These are phyloP conservation scores for Ganoderma sp. DNA, from an alignment of 1,284 basidiomycete species.

Conservation along the genomic window DNA sequence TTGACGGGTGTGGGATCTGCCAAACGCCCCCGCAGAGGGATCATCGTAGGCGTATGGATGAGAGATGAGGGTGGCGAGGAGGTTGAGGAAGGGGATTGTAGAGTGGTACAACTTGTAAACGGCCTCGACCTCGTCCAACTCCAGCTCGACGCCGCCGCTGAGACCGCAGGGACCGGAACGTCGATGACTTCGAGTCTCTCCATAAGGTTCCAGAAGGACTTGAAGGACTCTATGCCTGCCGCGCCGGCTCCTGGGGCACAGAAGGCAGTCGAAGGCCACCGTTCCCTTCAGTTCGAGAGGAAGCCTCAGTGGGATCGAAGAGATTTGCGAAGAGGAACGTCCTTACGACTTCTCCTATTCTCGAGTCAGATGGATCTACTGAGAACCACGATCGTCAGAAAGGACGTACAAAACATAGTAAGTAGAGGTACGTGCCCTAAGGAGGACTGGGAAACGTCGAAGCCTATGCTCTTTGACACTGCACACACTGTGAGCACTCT, in stretches of 20 bases:
- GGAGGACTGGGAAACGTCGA: too few relatives aligned
- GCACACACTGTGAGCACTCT: too few relatives aligned
- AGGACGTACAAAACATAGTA: too few relatives aligned
- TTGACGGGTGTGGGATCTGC: slow-evolving; percentile 66
- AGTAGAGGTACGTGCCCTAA: too few relatives aligned
- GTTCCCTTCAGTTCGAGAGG: slow-evolving; percentile 93
- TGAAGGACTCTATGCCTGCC: slow-evolving; percentile 80
- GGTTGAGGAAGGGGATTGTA: slow-evolving; percentile 85
- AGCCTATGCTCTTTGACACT: too few relatives aligned
- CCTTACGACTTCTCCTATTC: too few relatives aligned
- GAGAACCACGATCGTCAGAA: too few relatives aligned
- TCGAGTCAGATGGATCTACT: too few relatives aligned
- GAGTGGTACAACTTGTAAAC: slow-evolving; percentile 82
- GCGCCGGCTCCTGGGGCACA: slow-evolving; percentile 76
- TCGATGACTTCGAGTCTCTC: slow-evolving; percentile 88
- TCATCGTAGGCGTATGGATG: slow-evolving; percentile 76
- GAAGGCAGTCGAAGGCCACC: slow-evolving; percentile 80
- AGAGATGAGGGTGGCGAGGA: slow-evolving; percentile 84
- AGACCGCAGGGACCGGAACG: slow-evolving; percentile 54
- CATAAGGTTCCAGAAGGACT: slow-evolving; percentile 82
- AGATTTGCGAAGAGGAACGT: too few relatives aligned
- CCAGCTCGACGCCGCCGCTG: slow-evolving; percentile 66
- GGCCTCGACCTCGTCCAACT: slow-evolving; percentile 88
- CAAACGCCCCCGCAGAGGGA: slow-evolving; percentile 63
- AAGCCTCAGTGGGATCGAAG: slow-evolving; percentile 70